A percentile compares a stretch with the other conserved stretches of the same genome.
phyloP scores from a whole-genome alignment of 441 rosid species.

The Populus hybrid region DNA sequence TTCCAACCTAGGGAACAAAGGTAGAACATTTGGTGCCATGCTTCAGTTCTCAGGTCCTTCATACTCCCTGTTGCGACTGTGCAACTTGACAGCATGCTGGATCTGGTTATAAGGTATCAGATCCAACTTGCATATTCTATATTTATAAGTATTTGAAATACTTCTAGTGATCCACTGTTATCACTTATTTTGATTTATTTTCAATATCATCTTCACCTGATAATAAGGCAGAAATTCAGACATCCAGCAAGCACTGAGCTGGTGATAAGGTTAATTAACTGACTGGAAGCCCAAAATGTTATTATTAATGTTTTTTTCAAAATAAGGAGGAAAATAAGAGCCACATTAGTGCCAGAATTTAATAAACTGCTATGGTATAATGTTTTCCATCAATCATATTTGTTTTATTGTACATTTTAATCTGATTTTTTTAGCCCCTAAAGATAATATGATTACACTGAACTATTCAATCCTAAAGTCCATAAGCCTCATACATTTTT shows the following conservation, averaged over 20 bases:
- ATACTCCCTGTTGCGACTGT: background rate
- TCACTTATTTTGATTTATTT: background rate
- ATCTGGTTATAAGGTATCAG: background rate
- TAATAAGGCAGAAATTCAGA: background rate
- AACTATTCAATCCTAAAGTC: background rate
- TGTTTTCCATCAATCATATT: background rate
- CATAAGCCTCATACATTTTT: background rate
- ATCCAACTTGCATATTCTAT: background rate
- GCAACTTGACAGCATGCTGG: background rate
- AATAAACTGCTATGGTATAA: background rate
- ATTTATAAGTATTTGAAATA: background rate
- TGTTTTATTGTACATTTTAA: background rate
- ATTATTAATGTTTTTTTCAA: background rate
- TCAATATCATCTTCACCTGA: background rate
- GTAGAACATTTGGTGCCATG: background rate
- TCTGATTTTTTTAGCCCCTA: background rate
- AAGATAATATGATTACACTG: background rate
- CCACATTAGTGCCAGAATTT: background rate
- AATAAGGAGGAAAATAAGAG: background rate
- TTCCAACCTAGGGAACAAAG: background rate
- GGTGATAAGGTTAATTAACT: background rate
- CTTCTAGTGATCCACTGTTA: background rate
- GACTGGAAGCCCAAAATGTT: background rate
- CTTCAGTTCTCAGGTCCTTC: background rate
- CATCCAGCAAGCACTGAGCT: background rate